These are phyloP conservation scores for Stachybotrys elegans DNA, from an alignment of 2,329 filamentous ascomycete genomes.

Conservation along the genomic window DNA sequence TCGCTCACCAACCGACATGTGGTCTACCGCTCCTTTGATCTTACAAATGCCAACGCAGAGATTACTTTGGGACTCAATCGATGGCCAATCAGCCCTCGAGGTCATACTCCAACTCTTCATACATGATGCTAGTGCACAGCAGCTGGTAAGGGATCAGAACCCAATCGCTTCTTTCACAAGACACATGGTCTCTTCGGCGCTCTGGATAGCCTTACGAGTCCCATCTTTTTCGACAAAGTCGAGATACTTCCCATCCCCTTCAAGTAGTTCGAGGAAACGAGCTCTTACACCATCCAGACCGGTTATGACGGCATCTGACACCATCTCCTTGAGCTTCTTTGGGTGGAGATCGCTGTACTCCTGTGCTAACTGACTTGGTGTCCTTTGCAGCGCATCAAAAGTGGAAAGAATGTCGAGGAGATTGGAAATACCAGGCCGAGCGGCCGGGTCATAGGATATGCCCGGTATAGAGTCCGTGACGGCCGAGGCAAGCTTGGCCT, in stretches of 20 bases:
- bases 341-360: conserved; percentile 31
- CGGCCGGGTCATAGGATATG: conserved; percentile 66
- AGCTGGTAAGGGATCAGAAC: conserved; percentile 28
- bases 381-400: conserved; percentile 45
- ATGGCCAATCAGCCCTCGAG: no score
- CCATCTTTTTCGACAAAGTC: conserved; percentile 55
- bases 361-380: conserved; percentile 33
- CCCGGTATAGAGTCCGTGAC: conserved; percentile 66
- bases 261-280: conserved; percentile 49
- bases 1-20: no score
- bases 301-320: conserved; percentile 51
- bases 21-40: no score
- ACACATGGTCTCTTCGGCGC: conserved; percentile 54
- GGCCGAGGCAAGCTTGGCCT: conserved; percentile 64
- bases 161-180: conserved; percentile 48
- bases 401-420: conserved; percentile 75
- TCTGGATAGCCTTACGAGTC: conserved; percentile 54
- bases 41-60: not conserved
- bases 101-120: no score
- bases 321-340: conserved; percentile 41
- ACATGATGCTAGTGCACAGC: no score
- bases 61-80: no score
- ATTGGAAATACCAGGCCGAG: conserved; percentile 81
- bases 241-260: conserved; percentile 43
- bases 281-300: conserved; percentile 51